Base-by-base conservation (phyloP, 768 basidiomycete species). In the Dioszegia crocea region DNA sequence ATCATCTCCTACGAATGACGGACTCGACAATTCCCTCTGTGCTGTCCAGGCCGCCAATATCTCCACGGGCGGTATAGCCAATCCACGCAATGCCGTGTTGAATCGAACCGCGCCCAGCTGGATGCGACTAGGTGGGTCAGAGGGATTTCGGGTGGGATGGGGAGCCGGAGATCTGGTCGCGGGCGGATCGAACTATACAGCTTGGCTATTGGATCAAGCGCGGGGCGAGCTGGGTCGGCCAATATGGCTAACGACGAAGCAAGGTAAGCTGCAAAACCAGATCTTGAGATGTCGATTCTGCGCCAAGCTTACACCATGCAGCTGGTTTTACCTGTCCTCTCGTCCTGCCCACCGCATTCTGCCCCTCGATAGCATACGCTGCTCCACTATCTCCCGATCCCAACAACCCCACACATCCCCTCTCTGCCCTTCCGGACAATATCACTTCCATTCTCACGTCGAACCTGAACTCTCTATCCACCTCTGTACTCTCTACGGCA, bases 161-260 rank as follows among this genome's bases (percentile, higher is more conserved):
- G 65, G 70, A 1, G 40, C 70, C 0, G 67, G 63, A 1, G 68
- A 61, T 10, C 39, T 75, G 38, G 33, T 53, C 2, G 26, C 65
- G 3, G 67, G 57, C 9, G 60, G 47, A 1, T 55, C 50, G 14
- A 77, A 78, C 51, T 78, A 77, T 51, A 76, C 74, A 0, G 65
- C 67, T 11, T 78, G 71, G 71, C 29, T 67, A 0, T 51, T 67
- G 11, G 71, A 71, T 45, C 59, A 64, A 24, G 38, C 47, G 8
- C 40, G 49, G 3, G 66, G 62, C 11, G 56, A 50, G 21, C 8
- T 64, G 49, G 55, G 65, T 21, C 60, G 60, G 5, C 77, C 76
- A 12, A 66, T 76, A 19, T 68, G 67, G 70, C 61, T 77, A n/a
- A 39, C 50, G 2, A 78, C 75, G 29, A 78, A 78, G 58, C 59